Conservation (phyloP, 1,284 basidiomycete species). For the Mrakiaceae sp. region DNA sequence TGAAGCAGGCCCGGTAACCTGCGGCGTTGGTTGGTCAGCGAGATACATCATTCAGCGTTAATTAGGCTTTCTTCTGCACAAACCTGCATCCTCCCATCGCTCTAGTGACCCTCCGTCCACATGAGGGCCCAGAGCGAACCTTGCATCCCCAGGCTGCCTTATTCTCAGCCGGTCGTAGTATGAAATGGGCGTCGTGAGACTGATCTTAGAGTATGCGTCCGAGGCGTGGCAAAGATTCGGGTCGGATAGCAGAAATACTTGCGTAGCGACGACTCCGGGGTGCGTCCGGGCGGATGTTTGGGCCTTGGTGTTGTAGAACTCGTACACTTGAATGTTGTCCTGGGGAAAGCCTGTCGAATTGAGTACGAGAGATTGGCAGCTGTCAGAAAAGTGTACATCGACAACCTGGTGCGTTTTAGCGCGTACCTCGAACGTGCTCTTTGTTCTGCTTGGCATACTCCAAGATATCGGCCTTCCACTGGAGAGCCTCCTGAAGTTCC, state of each 20-base stretch:
- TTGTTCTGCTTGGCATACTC: slow-evolving; percentile 48
- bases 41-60: no score
- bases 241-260: slow-evolving; percentile 39
- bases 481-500: slow-evolving; percentile 38
- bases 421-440: slow-evolving; percentile 42
- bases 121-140: slow-evolving; percentile 62
- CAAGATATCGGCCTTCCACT: slow-evolving; percentile 49
- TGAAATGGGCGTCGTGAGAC: slow-evolving; percentile 49
- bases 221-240: slow-evolving; percentile 41
- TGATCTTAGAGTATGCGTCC: slow-evolving; percentile 40
- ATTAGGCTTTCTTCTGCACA: no score
- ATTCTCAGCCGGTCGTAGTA: slow-evolving; percentile 70
- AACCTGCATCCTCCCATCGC: slow-evolving; percentile 58
- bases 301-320: slow-evolving; percentile 56
- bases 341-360: slow-evolving; percentile 17
- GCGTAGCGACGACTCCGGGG: slow-evolving; percentile 50
- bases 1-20: slow-evolving; percentile 11
- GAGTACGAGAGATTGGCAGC: background rate
- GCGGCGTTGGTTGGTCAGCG: background rate
- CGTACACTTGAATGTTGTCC: slow-evolving; percentile 47
- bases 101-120: slow-evolving; percentile 65
- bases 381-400: background rate
- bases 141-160: slow-evolving; percentile 55
- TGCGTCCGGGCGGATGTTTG: slow-evolving; percentile 51
- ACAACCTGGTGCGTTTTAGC: background rate